Conservation (phyloP, 148 eudicot species). For the Chenopodium quinoa region DNA sequence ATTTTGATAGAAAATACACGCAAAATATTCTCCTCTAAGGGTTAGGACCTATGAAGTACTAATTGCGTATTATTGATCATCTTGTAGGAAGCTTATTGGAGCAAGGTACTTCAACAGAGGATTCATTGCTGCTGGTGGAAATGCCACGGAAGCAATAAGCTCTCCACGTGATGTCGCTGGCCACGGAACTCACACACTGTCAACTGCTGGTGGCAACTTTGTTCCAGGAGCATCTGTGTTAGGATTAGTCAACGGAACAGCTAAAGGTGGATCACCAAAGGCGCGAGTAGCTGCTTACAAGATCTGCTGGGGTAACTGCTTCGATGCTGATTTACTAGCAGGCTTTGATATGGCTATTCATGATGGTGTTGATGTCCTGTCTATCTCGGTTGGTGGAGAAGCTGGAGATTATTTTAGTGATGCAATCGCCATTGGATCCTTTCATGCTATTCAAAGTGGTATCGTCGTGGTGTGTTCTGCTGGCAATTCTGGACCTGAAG, state of each 20-base stretch:
- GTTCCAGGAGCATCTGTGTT: conserved; percentile 45
- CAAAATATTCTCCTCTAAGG: no score
- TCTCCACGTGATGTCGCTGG: conserved; percentile 55
- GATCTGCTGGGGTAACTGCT: conserved; percentile 59
- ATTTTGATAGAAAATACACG: no score
- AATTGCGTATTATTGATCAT: background rate
- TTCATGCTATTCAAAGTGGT: conserved; percentile 54
- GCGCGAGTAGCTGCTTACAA: conserved; percentile 77
- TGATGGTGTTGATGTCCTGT: conserved; percentile 68
- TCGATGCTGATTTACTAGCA: conserved; percentile 46
- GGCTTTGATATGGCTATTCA: conserved; percentile 60
- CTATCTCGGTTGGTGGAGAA: conserved; percentile 50
- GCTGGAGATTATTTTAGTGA: conserved; percentile 38
- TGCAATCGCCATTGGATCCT: conserved; percentile 45
- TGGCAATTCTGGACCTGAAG: conserved; percentile 55
- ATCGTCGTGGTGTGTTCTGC: conserved; percentile 60
- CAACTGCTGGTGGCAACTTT: conserved; percentile 68
- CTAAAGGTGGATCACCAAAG: conserved; percentile 72
- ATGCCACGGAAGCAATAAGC: conserved; percentile 1
- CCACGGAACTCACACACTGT: conserved; percentile 75
- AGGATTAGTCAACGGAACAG: conserved; percentile 48
- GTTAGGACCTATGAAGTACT: no score
- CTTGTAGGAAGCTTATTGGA: conserved; percentile 63
- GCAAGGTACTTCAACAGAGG: conserved; percentile 57
- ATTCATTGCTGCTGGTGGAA: conserved; percentile 9